Evolutionary conservation across 345 rosid species (phyloP).

Genomic region (Litchi chinensis): DNA sequence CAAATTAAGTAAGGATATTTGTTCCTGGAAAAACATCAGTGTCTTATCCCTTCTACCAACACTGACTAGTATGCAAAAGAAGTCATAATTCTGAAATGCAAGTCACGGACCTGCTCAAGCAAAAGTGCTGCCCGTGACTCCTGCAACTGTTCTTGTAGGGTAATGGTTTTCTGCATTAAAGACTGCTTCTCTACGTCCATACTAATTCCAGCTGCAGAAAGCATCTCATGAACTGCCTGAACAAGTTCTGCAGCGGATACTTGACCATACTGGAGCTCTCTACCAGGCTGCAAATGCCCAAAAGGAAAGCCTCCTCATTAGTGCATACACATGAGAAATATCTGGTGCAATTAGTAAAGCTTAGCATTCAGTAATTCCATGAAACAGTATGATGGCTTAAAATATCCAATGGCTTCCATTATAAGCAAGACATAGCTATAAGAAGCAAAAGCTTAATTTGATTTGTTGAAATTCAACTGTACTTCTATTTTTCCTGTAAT

Average conservation of each 20-base stretch:
- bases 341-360: neutral
- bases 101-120: conserved; percentile 75
- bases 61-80: neutral
- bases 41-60: neutral
- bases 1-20: neutral
- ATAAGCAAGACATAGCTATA: neutral
- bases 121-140: conserved; percentile 76
- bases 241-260: conserved; percentile 87
- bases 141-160: conserved; percentile 77
- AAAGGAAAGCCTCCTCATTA: conserved; percentile 2
- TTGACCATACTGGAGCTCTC: conserved; percentile 64
- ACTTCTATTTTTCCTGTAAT: neutral
- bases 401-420: neutral
- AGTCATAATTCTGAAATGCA: neutral
- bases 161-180: conserved; percentile 64
- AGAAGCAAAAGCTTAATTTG: neutral
- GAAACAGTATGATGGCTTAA: neutral
- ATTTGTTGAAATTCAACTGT: neutral
- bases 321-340: neutral
- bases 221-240: conserved; percentile 91
- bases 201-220: conserved; percentile 85
- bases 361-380: neutral
- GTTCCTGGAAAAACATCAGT: neutral
- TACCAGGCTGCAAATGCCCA: conserved; percentile 45
- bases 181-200: conserved; percentile 83